A percentile compares a stretch with the other conserved stretches of the same genome.
Evolutionary conservation across 2,329 filamentous ascomycete species (phyloP).

Genomic region (Cephalotrichum gorgonifer): DNA sequence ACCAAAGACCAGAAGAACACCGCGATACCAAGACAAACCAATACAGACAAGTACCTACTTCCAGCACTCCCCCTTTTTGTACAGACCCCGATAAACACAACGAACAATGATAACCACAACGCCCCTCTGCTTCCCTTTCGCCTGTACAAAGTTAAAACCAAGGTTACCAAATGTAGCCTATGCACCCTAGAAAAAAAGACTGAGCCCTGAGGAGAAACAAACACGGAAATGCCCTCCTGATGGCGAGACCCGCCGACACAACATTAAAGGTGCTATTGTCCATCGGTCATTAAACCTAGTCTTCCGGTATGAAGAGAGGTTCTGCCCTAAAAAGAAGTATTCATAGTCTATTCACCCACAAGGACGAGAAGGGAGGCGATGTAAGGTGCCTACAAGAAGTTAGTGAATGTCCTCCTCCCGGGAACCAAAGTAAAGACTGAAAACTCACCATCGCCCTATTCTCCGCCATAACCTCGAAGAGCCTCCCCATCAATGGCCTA

Average conservation of each 20-base stretch:
- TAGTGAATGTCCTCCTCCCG: conserved; percentile 8
- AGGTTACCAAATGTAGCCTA: background rate
- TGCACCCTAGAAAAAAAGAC: background rate
- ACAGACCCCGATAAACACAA: background rate
- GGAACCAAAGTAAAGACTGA: background rate
- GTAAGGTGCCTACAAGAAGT: conserved; percentile 19
- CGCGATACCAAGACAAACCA: background rate
- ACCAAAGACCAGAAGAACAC: background rate
- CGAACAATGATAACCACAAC: background rate
- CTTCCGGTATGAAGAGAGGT: no score
- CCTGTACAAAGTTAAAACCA: background rate
- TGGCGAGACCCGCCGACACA: no score
- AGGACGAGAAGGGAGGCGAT: conserved; percentile 4
- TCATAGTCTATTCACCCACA: conserved; percentile 1
- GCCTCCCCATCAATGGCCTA: conserved; percentile 49
- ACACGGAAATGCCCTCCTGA: no score
- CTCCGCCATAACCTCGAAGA: conserved; percentile 61
- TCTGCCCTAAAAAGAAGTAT: no score
- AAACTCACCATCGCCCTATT: conserved; percentile 48
- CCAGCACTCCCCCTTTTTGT: background rate
- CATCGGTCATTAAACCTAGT: no score
- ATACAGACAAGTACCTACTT: background rate
- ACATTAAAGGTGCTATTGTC: no score
- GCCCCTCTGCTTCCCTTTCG: background rate
- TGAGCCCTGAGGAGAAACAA: background rate